These are phyloP conservation scores for Macadamia integrifolia DNA, from an alignment of 164 flowering plant species.

Conservation along the genomic window DNA sequence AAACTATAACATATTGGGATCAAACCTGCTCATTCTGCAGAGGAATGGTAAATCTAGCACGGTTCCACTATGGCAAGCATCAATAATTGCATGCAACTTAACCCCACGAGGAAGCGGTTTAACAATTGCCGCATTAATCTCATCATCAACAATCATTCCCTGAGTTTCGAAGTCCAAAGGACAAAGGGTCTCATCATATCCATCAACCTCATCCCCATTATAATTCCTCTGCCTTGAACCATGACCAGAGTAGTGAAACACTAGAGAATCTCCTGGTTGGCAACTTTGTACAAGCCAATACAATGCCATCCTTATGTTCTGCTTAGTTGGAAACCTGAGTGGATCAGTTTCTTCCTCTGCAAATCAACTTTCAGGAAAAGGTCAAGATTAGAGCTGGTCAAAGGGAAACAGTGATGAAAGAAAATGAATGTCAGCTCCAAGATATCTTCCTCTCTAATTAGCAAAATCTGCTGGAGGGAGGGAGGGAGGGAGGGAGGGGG, in stretches of 20 bases:
- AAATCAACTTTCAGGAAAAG: conserved; percentile 13
- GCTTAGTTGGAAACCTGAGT: conserved; percentile 45
- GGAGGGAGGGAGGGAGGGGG: too few relatives aligned
- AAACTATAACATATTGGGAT: background rate
- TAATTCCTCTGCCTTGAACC: conserved; percentile 49
- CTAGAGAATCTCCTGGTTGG: conserved; percentile 64
- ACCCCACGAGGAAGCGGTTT: conserved; percentile 59
- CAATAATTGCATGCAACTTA: conserved; percentile 72
- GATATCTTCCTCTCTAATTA: background rate
- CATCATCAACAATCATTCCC: conserved; percentile 70
- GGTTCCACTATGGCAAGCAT: conserved; percentile 77
- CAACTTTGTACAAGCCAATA: conserved; percentile 66
- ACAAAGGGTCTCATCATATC: conserved; percentile 69
- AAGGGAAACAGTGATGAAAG: background rate
- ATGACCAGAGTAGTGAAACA: conserved; percentile 72
- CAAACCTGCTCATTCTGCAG: conserved; percentile 57
- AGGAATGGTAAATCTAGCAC: conserved; percentile 61
- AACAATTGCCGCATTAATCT: conserved; percentile 58
- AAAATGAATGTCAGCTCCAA: background rate
- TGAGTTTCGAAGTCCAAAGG: conserved; percentile 58
- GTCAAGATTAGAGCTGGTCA: conserved; percentile 2
- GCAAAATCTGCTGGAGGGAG: too few relatives aligned
- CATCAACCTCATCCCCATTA: conserved; percentile 65
- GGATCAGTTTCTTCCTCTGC: conserved; percentile 64
- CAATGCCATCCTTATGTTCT: conserved; percentile 61